phyloP scores from a whole-genome alignment of 1,139 yeast species.

The Lodderomyces margitis region DNA sequence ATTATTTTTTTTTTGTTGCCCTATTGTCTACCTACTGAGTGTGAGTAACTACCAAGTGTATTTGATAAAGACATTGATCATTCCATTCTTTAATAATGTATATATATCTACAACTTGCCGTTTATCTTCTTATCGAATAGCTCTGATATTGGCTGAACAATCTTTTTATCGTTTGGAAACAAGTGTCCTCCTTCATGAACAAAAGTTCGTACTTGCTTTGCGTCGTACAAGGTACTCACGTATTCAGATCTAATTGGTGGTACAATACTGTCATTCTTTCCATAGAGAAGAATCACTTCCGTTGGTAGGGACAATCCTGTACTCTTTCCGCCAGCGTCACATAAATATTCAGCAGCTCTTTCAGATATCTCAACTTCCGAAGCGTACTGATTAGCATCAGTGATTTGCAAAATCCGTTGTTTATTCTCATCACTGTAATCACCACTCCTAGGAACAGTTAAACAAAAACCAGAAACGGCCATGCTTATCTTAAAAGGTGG shows the following conservation, averaged over 20 bases:
- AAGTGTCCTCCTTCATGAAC: constrained; percentile 42
- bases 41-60: not conserved
- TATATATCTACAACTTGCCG: constrained; percentile 15
- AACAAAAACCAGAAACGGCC: constrained; percentile 55
- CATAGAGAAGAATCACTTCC: constrained; percentile 29
- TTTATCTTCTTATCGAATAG: constrained; percentile 20
- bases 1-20: not conserved
- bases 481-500: constrained; percentile 47
- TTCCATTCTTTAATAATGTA: not conserved
- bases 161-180: constrained; percentile 28
- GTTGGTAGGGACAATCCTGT: constrained; percentile 17
- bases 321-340: constrained; percentile 10
- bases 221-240: constrained; percentile 21
- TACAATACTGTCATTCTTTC: constrained; percentile 33
- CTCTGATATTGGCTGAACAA: constrained; percentile 28
- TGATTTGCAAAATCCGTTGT: constrained; percentile 20
- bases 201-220: constrained; percentile 17
- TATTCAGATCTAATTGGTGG: constrained; percentile 31
- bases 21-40: no score
- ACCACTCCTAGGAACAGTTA: constrained; percentile 36
- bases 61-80: not conserved
- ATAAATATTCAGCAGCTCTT: constrained; percentile 20
- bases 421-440: constrained; percentile 15
- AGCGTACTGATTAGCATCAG: constrained; percentile 22
- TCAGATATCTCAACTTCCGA: constrained; percentile 19